These are phyloP conservation scores for Colletotrichum tropicicola DNA, from an alignment of 2,329 filamentous ascomycete genomes.

Conservation along the genomic window DNA sequence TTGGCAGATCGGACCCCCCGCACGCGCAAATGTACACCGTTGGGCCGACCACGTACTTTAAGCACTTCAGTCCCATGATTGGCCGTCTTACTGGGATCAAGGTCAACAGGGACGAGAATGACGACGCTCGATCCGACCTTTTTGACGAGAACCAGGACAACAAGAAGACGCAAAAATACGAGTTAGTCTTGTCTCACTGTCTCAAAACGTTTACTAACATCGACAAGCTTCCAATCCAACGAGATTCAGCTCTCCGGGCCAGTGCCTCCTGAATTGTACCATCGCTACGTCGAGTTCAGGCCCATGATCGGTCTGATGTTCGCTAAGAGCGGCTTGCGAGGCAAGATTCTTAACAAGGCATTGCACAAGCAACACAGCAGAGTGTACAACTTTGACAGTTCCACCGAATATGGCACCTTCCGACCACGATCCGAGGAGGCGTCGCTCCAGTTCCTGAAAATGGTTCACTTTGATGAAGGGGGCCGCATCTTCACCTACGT, in stretches of 20 bases:
- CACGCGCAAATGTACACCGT: constrained; percentile 80
- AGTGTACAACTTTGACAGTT: constrained; percentile 87
- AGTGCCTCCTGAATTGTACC: constrained; percentile 82
- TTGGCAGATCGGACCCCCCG: constrained; percentile 77
- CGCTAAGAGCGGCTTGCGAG: constrained; percentile 77
- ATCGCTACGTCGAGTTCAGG: constrained; percentile 92
- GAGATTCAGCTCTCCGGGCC: constrained; percentile 89
- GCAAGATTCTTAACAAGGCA: constrained; percentile 82
- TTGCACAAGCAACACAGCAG: constrained; percentile 90
- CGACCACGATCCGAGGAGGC: constrained; percentile 74
- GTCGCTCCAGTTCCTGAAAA: constrained; percentile 82
- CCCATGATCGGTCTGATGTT: constrained; percentile 94
- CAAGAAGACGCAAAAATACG: constrained; percentile 74
- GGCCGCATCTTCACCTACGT: constrained; percentile 92
- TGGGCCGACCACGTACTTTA: constrained; percentile 78
- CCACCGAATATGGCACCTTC: constrained; percentile 78
- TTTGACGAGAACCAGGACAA: constrained; percentile 43
- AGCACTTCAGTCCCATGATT: constrained; percentile 90
- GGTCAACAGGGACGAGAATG: constrained; percentile 67
- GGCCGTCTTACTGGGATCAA: constrained; percentile 81
- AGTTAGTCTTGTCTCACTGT: constrained; percentile 60
- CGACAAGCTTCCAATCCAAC: constrained; percentile 86
- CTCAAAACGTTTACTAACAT: not conserved
- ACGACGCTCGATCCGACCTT: constrained; percentile 46
- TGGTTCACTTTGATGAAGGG: constrained; percentile 87